Percentiles rank a stretch among this genome's conserved stretches.
phyloP scores from a whole-genome alignment of 108 stramenopile genomes.

The Craspedostauros australis region DNA sequence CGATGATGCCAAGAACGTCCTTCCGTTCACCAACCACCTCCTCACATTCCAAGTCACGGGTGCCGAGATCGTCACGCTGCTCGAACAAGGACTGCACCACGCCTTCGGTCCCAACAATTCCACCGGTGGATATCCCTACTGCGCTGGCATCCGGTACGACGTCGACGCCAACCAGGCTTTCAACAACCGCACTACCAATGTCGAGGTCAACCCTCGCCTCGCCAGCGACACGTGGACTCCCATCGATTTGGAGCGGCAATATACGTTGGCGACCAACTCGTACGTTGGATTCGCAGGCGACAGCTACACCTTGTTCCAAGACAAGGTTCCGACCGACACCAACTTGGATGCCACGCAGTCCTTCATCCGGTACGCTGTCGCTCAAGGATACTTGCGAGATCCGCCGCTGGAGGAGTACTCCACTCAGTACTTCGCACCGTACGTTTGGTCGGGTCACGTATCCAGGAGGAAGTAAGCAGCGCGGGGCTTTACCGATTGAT shows the following conservation, averaged over 20 bases:
- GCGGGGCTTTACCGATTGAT: no score
- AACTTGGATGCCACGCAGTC: conserved; percentile 26
- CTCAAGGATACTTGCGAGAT: conserved; percentile 9
- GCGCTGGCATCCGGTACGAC: conserved; percentile 48
- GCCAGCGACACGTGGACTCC: conserved; percentile 29
- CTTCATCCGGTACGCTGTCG: conserved; percentile 39
- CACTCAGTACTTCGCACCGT: no score
- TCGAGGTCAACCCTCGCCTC: conserved; percentile 38
- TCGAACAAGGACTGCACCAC: conserved; percentile 34
- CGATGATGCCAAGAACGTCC: conserved; percentile 23
- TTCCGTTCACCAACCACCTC: conserved; percentile 47
- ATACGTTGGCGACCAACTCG: conserved; percentile 47
- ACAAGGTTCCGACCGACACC: conserved; percentile 18
- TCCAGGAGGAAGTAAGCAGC: no score
- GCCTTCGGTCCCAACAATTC: conserved; percentile 2
- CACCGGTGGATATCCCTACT: conserved; percentile 43
- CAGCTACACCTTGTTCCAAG: conserved; percentile 38
- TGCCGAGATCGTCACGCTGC: conserved; percentile 23
- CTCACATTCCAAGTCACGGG: conserved; percentile 40
- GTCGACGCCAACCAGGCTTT: conserved; percentile 23
- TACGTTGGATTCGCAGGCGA: conserved; percentile 29
- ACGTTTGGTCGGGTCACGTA: no score
- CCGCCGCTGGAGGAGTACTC: conserved; percentile 21
- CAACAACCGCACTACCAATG: conserved; percentile 16
- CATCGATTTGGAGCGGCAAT: conserved; percentile 25